Evolutionary conservation across 805 yeast species (phyloP), one percentile per base, ranked within the genome.

Genomic region (Candida sakaeoensis): DNA sequence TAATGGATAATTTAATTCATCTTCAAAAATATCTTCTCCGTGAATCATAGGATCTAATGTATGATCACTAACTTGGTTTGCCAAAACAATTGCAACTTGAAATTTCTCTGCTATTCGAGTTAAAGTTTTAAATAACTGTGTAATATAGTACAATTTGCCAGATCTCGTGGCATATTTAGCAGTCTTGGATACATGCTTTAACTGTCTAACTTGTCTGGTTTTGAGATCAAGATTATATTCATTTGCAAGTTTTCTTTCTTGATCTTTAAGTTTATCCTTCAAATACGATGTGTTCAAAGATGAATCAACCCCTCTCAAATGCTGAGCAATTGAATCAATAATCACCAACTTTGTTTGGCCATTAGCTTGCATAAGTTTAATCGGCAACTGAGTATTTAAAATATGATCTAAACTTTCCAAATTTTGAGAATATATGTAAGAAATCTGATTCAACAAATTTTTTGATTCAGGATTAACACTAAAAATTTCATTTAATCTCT

Each of bases 321-420:
- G 95, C 52, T 87, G 95, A 0, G 91, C 80, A 3, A 90, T 77
- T 24, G 95, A 85, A 58, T 91, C 98, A 8, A 90, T 68, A 1
- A 88, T 71, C 0, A 91, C 67, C 21, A 84, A 52, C 31, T 75
- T 81, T 2, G 82, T 66, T 5, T 53, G 48, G 1, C 61, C 58
- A 9, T 55, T 46, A 23, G 62, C 54, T 23, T 38, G 45, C 6
- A 47, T 43, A 21, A 85, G 59, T 31, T 48, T 45, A 1, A 70
- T 61, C 0, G 93, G 95, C 4, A 89, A 61, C 52, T 85, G 93
- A 16, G 82, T 80, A 45, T 68, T 72, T 2, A 86, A 44, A 9
- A 86, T 77, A 53, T 84, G 89, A 46, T 85, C 87, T 52, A 84
- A 93, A 26, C 75, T 73, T 34, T 84, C 89, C 33, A 85, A 60